Base-by-base conservation (phyloP, 2,329 filamentous ascomycete genomes). In the Talaromyces sp. region DNA sequence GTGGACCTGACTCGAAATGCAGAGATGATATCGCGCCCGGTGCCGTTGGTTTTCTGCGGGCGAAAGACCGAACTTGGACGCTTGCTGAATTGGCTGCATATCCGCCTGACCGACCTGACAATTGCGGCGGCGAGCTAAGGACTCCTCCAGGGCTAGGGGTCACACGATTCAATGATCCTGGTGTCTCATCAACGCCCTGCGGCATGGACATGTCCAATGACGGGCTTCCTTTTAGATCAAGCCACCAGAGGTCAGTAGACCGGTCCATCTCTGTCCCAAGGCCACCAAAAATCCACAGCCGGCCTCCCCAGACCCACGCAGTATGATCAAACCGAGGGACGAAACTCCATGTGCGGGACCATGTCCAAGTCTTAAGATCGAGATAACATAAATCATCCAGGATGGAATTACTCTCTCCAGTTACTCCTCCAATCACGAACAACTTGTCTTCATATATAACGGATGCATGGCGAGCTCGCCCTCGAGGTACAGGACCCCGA, bases 181-280 rank as follows among this genome's bases (percentile, higher is more conserved):
- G 77, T 71, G 71, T 75, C 69, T 85, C 83, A 65, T 81, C 78
- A 66, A 79, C 82, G 69, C 83, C 84, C 76, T 83, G 83, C 80
- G 86, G 77, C 62, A 90, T 88, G 33, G 86, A 82, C 41, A 88
- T 87, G 71, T 93, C 89, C 70, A 97, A 93, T 56, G 93, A 91
- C 1, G 93, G 93, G 66, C 87, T 93, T 39, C 92, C 93, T 75
- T 96, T 94, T 59, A 99, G 85, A 78, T 99, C 95, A 50, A 99
- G 83, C 93, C 95, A 99, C 91, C 93, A 97, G 50, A 99, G 86
- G 77, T 99, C 95, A 66, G 92, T 94, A 67, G 91, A 92, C 72
- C 96, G 94, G 80, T 98, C 93, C 92, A 98, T 97, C 70, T 97
- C 93, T 71, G 95, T 91, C 68, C 92, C 95, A 59, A 99, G 84